Evolutionary conservation across 371 early-diverging fungal species (phyloP).

Genomic region (Polyrhizophydium stewartii): DNA sequence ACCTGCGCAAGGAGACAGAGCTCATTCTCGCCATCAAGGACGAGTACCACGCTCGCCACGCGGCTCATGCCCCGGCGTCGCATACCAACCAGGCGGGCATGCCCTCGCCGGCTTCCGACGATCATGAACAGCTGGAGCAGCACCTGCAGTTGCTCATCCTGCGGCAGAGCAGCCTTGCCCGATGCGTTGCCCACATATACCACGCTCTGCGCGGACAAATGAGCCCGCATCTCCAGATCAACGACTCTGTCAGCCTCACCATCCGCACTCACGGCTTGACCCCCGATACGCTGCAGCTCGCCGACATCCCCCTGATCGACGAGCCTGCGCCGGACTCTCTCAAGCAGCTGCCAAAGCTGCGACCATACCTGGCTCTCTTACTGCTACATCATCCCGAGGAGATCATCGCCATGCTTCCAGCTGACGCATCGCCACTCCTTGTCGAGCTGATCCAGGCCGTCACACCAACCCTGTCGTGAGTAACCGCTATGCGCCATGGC

Average conservation of each 20-base stretch:
- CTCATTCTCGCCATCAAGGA: conserved; percentile 56
- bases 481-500: too few relatives aligned
- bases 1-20: conserved; percentile 71
- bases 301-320: too few relatives aligned
- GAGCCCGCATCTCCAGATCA: conserved; percentile 1
- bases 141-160: neutral
- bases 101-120: too few relatives aligned
- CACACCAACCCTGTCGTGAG: conserved; percentile 76
- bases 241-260: conserved; percentile 5
- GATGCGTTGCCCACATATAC: neutral
- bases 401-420: conserved; percentile 64
- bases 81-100: too few relatives aligned
- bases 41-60: conserved; percentile 1
- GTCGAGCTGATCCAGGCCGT: conserved; percentile 81
- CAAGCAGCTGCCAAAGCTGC: conserved; percentile 27
- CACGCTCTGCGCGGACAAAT: neutral
- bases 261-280: neutral
- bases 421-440: conserved; percentile 81
- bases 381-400: conserved; percentile 80
- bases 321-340: too few relatives aligned
- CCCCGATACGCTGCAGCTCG: too few relatives aligned
- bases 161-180: neutral
- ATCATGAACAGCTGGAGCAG: too few relatives aligned
- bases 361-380: conserved; percentile 82
- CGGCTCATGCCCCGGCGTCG: too few relatives aligned